Evolutionary conservation across 768 basidiomycete species (phyloP), one percentile per base, ranked within the genome.

Genomic region (Suillus hirtellus): DNA sequence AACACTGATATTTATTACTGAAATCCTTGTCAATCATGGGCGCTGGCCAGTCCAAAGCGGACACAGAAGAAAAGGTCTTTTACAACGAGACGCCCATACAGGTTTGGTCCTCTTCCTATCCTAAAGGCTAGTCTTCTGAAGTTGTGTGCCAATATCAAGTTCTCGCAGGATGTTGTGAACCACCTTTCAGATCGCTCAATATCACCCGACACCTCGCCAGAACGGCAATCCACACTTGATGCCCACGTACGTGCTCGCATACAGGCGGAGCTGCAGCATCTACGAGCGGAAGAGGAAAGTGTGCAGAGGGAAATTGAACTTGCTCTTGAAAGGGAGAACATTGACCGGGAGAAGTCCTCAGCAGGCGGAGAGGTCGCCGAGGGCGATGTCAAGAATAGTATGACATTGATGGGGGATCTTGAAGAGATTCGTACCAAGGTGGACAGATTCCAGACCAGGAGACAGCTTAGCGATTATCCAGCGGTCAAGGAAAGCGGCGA

Each of bases 281-380:
- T 95, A 66, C 87, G 84, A 38, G 77, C 81, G 35, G 87, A 92
- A 70, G 93, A 93, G 73, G 85, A 86, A 64, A 73, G 78, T 42
- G 87, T 96, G 12, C 85, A 83, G 49, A 77, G 80, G 54, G 85
- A 93, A 77, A 93, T 96, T 40, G 89, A 92, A 69, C 78, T 73
- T 38, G 92, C 90, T 1, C 79, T 96, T 55, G 90, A 95, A 79
- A 89, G 88, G 78, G 93, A 95, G 79, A 96, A 95, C 76, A 74
- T 95, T 59, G 90, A 94, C 74, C 82, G 84, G 63, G 93, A 95
- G 76, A 82, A 79, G 67, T 73, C 75, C 34, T 81, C 83, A 79
- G 80, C 81, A 17, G 84, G 82, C 42, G 76, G 76, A 14, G 72
- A 65, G 37, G 65, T 71, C 10, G 69, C 76, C 37, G 82, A 80